Conservation (phyloP, 225 moss, liverwort and hornwort species). For the Sphagnum contortum region DNA sequence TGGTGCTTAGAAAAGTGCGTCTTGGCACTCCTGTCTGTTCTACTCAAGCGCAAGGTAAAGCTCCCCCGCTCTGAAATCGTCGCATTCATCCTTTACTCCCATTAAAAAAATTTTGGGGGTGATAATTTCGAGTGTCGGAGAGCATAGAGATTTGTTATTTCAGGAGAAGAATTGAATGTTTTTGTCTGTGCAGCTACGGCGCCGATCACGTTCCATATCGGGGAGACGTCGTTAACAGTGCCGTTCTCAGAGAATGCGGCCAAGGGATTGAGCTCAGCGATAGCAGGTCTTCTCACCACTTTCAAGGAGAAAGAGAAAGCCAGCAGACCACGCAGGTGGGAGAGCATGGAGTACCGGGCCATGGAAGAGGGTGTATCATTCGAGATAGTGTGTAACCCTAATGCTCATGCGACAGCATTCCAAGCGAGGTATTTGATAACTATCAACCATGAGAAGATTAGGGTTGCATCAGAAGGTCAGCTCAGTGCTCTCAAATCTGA, state of each 20-base stretch:
- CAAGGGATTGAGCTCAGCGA: slow-evolving; percentile 65
- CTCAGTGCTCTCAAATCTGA: slow-evolving; percentile 85
- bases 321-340: slow-evolving; percentile 63
- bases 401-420: slow-evolving; percentile 92
- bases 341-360: slow-evolving; percentile 71
- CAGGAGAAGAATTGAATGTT: too few species aligned
- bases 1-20: too few species aligned
- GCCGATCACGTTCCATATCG: slow-evolving; percentile 80
- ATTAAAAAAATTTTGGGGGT: too few species aligned
- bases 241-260: slow-evolving; percentile 78
- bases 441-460: slow-evolving; percentile 66
- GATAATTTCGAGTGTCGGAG: too few species aligned
- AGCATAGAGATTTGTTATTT: too few species aligned
- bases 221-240: slow-evolving; percentile 80
- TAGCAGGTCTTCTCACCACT: slow-evolving; percentile 55
- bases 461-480: slow-evolving; percentile 77
- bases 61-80: too few species aligned
- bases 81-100: too few species aligned
- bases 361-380: slow-evolving; percentile 69
- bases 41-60: too few species aligned
- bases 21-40: too few species aligned
- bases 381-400: slow-evolving; percentile 93
- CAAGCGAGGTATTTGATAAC: slow-evolving; percentile 95
- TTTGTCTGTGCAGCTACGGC: slow-evolving; percentile 31
- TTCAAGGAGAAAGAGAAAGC: slow-evolving; percentile 90